Conservation (phyloP, 768 basidiomycete species). For the Suillus paluster region DNA sequence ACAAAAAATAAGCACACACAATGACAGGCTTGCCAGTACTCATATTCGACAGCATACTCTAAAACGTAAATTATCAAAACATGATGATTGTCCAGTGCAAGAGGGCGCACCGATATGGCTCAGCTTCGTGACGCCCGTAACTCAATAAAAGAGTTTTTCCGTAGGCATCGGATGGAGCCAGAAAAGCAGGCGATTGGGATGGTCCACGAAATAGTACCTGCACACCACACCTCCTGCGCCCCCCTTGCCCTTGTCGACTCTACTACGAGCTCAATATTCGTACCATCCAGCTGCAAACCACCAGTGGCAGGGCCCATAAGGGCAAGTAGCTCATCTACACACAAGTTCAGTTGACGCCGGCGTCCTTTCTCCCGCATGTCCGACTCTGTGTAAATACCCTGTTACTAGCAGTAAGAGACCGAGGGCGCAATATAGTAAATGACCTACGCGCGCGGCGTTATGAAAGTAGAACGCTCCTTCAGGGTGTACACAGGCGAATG, state of each 20-base stretch:
- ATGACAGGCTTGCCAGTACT: slow-evolving; percentile 26
- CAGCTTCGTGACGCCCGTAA: slow-evolving; percentile 42
- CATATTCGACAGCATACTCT: slow-evolving; percentile 25
- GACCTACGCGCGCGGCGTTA: slow-evolving; percentile 42
- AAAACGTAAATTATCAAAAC: slow-evolving; percentile 1
- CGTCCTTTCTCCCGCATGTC: slow-evolving; percentile 32
- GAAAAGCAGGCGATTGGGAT: slow-evolving; percentile 46
- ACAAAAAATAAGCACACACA: neutral
- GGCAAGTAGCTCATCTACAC: neutral
- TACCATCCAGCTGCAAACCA: neutral
- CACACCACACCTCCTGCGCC: neutral
- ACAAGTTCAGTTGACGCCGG: neutral
- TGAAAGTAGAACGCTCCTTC: slow-evolving; percentile 62
- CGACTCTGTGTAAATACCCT: slow-evolving; percentile 56
- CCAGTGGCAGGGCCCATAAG: too few relatives aligned
- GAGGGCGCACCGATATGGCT: slow-evolving; percentile 44
- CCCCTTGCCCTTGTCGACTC: neutral
- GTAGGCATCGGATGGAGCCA: slow-evolving; percentile 49
- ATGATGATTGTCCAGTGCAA: neutral
- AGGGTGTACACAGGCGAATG: slow-evolving; percentile 47
- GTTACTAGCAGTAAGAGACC: neutral
- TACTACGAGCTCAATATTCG: neutral
- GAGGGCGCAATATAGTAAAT: neutral
- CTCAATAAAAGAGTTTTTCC: slow-evolving; percentile 34
- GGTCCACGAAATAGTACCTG: slow-evolving; percentile 52